Conservation (phyloP, 1,284 basidiomycete genomes). For the Ceratobasidium sp. region DNA sequence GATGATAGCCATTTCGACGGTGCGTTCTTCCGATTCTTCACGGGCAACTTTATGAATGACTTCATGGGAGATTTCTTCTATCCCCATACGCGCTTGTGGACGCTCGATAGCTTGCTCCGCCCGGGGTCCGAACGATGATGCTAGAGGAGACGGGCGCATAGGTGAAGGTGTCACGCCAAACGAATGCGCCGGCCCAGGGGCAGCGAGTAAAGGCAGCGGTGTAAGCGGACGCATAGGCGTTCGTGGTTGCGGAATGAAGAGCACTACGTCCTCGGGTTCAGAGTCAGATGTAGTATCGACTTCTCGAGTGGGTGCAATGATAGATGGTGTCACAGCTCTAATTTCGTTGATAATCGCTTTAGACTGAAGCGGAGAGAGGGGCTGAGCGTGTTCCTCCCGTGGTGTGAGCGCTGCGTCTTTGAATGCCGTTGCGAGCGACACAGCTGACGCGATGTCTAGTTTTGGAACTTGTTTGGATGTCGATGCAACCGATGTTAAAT, state of each 20-base stretch:
- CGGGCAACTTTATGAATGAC: no score
- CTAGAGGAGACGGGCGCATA: conserved; percentile 31
- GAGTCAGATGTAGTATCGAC: conserved; percentile 26
- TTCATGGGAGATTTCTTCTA: no score
- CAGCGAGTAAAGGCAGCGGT: conserved; percentile 19
- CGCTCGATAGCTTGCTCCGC: conserved; percentile 1
- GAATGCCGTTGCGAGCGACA: conserved; percentile 35
- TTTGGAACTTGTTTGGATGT: conserved; percentile 31
- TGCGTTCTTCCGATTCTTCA: not conserved
- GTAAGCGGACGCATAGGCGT: conserved; percentile 27
- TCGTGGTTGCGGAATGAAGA: conserved; percentile 30
- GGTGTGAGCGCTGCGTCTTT: conserved; percentile 39
- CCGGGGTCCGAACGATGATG: conserved; percentile 25
- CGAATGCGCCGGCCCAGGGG: conserved; percentile 4
- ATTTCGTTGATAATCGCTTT: conserved; percentile 7
- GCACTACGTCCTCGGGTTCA: conserved; percentile 32
- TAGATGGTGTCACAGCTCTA: not conserved
- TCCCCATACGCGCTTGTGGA: no score
- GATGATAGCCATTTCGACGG: not conserved
- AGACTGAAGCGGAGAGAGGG: not conserved
- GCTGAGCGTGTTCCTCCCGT: conserved; percentile 12
- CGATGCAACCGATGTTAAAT: not conserved
- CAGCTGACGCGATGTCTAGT: conserved; percentile 34
- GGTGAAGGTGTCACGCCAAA: conserved; percentile 17
- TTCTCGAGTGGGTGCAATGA: not conserved